These are phyloP conservation scores for Ascochyta lentis DNA, from an alignment of 2,329 filamentous ascomycete genomes.

Conservation along the genomic window DNA sequence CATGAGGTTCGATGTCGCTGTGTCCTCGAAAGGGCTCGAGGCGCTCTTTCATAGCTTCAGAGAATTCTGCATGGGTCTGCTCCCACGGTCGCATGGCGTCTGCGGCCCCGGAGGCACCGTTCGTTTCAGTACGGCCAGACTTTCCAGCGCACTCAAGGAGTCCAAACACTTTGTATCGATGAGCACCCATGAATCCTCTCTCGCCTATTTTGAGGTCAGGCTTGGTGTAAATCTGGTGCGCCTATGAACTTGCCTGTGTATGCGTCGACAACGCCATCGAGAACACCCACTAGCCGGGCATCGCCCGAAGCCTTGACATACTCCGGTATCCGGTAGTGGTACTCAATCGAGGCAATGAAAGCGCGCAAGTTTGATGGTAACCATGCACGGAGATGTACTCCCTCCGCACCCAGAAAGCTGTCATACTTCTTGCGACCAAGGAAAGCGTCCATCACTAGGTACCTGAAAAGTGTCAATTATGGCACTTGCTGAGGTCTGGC, in stretches of 20 bases:
- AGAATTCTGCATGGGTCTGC: conserved; percentile 50
- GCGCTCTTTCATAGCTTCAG: conserved; percentile 62
- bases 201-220: conserved; percentile 42
- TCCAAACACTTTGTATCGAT: conserved; percentile 65
- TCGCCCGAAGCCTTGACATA: conserved; percentile 61
- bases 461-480: conserved; percentile 1
- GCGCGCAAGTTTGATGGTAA: conserved; percentile 61
- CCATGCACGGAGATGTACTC: conserved; percentile 61
- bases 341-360: conserved; percentile 63
- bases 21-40: conserved; percentile 59
- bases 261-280: conserved; percentile 63
- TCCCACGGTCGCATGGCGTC: conserved; percentile 33
- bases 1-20: conserved; percentile 57
- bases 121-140: conserved; percentile 56
- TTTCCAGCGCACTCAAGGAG: conserved; percentile 61
- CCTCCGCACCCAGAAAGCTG: conserved; percentile 61
- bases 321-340: conserved; percentile 62
- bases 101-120: conserved; percentile 31
- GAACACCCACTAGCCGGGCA: conserved; percentile 58
- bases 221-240: no score
- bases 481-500: no score
- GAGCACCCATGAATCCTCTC: conserved; percentile 63
- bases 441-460: conserved; percentile 37
- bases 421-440: conserved; percentile 54
- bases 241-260: conserved; percentile 50